Base-by-base conservation (phyloP, 257 asterid genomes). In the Ocimum tenuiflorum region DNA sequence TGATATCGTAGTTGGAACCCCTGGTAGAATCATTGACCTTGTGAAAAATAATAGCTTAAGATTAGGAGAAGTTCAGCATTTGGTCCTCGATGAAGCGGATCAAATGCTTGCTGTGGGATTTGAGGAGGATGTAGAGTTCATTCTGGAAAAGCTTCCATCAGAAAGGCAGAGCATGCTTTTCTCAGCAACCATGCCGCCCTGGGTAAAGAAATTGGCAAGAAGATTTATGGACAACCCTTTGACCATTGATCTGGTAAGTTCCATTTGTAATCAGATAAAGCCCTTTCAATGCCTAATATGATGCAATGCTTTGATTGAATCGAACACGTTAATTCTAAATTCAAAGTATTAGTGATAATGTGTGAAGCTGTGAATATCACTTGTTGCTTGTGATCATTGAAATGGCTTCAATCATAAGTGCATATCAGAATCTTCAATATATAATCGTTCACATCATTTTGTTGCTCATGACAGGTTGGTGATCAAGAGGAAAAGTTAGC, bases 71-170 rank as follows among this genome's bases (percentile, higher is more conserved):
- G 94, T 94, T 78, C 78, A 83, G 70, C 86, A 81, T 77, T 79
- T 94, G 88, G 97, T 94, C 66, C 95, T 94, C 17, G 99, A 94
- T 61, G 99, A 94, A 79, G 97, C 99, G 8, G 96, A 90, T 85
- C 97, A 89, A 78, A 94, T 94, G 99, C 99, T 94, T 73, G 99
- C 99, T 14, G 99, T 94, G 76, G 99, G 99, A 59, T 94, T 94
- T 80, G 99, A 94, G 79, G 95, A 94, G 78, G 99, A 83, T 31
- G 99, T 94, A 14, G 99, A 94, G 72, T 53, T 63, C 48, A 94
- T 94, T 74, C 68, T 94, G 65, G 80, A 81, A 71, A 84, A 72
- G 70, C 88, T 90, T 73, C 97, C 96, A 46, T 46, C 85, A 41
- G 18, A 81, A 83, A 79, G 97, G 81, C 97, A 94, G 86, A 90